phyloP scores from a whole-genome alignment of 2,329 filamentous ascomycete species.

The Polychaeton citri region DNA sequence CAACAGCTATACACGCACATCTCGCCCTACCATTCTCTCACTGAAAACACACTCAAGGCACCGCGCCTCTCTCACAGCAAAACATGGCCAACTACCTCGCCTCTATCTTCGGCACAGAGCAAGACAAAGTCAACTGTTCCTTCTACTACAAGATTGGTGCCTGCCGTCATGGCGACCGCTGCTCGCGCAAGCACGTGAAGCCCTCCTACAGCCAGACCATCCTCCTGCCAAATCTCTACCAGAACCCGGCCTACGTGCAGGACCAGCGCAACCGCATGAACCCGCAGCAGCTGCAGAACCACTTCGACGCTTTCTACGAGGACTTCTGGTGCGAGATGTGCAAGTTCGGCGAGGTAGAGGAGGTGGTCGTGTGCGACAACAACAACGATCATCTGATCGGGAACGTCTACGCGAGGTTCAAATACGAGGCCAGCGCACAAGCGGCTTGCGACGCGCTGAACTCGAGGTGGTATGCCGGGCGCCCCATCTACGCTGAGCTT shows the following conservation, averaged over 20 bases:
- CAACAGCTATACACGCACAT: no score
- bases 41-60: no score
- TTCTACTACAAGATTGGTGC: constrained; percentile 99
- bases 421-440: constrained; percentile 96
- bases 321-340: constrained; percentile 99
- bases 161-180: constrained; percentile 95
- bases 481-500: constrained; percentile 96
- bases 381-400: constrained; percentile 99
- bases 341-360: constrained; percentile 94
- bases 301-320: constrained; percentile 99
- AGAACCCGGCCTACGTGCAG: constrained; percentile 73
- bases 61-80: no score
- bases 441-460: constrained; percentile 89
- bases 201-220: constrained; percentile 96
- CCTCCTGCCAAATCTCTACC: constrained; percentile 95
- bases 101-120: constrained; percentile 98
- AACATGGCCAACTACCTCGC: constrained; percentile 98
- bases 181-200: constrained; percentile 97
- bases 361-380: constrained; percentile 97
- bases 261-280: constrained; percentile 80
- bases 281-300: constrained; percentile 87
- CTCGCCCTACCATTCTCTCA: no score
- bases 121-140: constrained; percentile 97
- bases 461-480: constrained; percentile 87
- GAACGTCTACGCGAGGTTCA: constrained; percentile 98